phyloP scores from a whole-genome alignment of 2,329 filamentous ascomycete species.

The Fusarium haematococcum region DNA sequence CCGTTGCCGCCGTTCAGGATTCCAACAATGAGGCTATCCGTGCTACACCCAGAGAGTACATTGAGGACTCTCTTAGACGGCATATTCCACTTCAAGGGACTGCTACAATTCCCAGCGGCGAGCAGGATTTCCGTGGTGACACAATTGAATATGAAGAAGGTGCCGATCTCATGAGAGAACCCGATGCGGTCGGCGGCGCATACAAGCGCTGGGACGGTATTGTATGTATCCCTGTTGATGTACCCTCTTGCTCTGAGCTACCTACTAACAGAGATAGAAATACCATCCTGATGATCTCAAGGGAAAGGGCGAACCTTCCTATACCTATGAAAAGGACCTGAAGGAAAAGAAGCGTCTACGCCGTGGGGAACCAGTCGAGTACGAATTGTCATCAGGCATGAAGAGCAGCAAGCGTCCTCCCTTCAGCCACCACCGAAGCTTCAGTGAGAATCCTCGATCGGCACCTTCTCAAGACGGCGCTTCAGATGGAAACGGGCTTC shows the following conservation, averaged over 20 bases:
- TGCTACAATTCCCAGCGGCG: slow-evolving; percentile 80
- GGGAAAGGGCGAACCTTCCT: slow-evolving; percentile 84
- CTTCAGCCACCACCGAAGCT: slow-evolving; percentile 57
- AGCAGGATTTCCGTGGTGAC: slow-evolving; percentile 74
- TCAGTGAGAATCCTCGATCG: slow-evolving; percentile 52
- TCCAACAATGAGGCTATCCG: slow-evolving; percentile 81
- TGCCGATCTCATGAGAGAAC: slow-evolving; percentile 84
- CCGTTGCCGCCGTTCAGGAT: slow-evolving; percentile 79
- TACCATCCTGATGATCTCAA: slow-evolving; percentile 84
- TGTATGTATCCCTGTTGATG: slow-evolving; percentile 62
- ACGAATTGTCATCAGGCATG: slow-evolving; percentile 61
- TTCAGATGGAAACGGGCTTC: slow-evolving; percentile 44
- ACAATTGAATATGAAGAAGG: slow-evolving; percentile 86
- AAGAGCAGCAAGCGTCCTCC: slow-evolving; percentile 34
- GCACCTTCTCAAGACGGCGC: slow-evolving; percentile 38
- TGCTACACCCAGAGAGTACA: slow-evolving; percentile 83
- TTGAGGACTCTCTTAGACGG: slow-evolving; percentile 77
- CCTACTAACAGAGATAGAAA: slow-evolving; percentile 54
- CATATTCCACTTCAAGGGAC: slow-evolving; percentile 87
- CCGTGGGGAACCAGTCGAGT: slow-evolving; percentile 52
- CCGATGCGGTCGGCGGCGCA: slow-evolving; percentile 74
- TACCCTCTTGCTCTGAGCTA: neutral
- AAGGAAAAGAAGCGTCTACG: slow-evolving; percentile 65
- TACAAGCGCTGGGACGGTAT: slow-evolving; percentile 82
- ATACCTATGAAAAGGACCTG: slow-evolving; percentile 74